Evolutionary conservation across 148 eudicot species (phyloP).

Genomic region (Amaranthus cruentus): DNA sequence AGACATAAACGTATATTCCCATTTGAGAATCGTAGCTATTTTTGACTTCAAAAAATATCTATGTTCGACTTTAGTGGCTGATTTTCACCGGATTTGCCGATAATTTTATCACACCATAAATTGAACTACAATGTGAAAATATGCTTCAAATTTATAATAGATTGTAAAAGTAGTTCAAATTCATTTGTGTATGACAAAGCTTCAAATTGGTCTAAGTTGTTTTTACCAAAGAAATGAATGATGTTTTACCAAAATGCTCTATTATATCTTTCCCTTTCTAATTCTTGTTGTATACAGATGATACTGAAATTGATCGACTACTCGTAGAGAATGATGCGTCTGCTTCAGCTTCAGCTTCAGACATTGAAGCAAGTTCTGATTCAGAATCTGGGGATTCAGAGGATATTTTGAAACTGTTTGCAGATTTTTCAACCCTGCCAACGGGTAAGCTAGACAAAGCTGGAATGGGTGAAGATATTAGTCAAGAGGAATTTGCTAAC

Average conservation of each 20-base stretch:
- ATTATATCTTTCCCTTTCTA: not conserved
- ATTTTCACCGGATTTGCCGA: too few relatives aligned
- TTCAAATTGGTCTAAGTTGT: too few relatives aligned
- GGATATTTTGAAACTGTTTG: conserved; percentile 46
- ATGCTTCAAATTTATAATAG: too few relatives aligned
- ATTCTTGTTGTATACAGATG: conserved; percentile 31
- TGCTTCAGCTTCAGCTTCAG: conserved; percentile 30
- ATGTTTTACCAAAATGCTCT: not conserved
- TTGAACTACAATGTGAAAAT: too few relatives aligned
- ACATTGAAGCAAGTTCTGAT: conserved; percentile 28
- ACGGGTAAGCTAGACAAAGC: conserved; percentile 28
- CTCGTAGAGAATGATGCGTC: conserved; percentile 39
- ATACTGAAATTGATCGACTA: conserved; percentile 32
- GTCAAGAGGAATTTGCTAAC: conserved; percentile 32
- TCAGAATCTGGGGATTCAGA: conserved; percentile 35
- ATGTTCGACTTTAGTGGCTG: too few relatives aligned
- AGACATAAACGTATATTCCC: too few relatives aligned
- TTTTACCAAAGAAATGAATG: too few relatives aligned
- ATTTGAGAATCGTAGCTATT: too few relatives aligned
- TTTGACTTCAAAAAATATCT: too few relatives aligned
- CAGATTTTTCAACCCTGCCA: conserved; percentile 21
- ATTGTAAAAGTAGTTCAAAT: too few relatives aligned
- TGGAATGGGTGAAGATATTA: conserved; percentile 25
- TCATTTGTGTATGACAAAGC: too few relatives aligned
- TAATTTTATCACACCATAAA: too few relatives aligned